These are phyloP conservation scores for Aspergillus candidus DNA, from an alignment of 2,329 filamentous ascomycete species.

Conservation along the genomic window DNA sequence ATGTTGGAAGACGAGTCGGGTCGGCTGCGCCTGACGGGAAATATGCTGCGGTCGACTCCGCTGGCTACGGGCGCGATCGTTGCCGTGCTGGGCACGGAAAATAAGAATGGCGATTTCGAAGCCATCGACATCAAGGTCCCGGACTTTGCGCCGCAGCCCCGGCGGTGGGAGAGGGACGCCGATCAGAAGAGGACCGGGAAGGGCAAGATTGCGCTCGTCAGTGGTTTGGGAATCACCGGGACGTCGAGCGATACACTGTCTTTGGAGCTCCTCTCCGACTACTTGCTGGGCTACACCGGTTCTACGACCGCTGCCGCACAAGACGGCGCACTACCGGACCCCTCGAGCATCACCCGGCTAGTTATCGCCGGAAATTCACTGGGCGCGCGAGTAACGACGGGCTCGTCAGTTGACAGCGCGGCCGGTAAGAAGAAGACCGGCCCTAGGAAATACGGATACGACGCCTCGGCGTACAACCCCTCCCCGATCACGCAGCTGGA, in stretches of 20 bases:
- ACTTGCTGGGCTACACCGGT: slow-evolving; percentile 74
- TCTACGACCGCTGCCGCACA: slow-evolving; percentile 42
- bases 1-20: slow-evolving; percentile 97
- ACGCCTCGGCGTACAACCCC: slow-evolving; percentile 80
- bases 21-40: slow-evolving; percentile 71
- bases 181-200: slow-evolving; percentile 39
- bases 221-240: slow-evolving; percentile 77
- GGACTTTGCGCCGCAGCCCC: slow-evolving; percentile 74
- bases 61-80: slow-evolving; percentile 91
- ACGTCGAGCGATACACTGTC: slow-evolving; percentile 67
- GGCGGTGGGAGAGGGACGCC: slow-evolving; percentile 64
- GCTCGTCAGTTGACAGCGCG: slow-evolving; percentile 21
- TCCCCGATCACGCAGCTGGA: slow-evolving; percentile 79
- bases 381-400: slow-evolving; percentile 33
- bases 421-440: slow-evolving; percentile 41
- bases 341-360: slow-evolving; percentile 66
- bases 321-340: slow-evolving; percentile 41
- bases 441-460: slow-evolving; percentile 88
- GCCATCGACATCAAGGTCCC: slow-evolving; percentile 85
- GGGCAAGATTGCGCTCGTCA: slow-evolving; percentile 79
- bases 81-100: slow-evolving; percentile 92
- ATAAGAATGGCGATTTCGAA: slow-evolving; percentile 84
- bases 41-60: slow-evolving; percentile 58
- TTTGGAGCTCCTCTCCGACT: slow-evolving; percentile 75
- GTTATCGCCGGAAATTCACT: slow-evolving; percentile 92